Base-by-base conservation (phyloP, 2,329 filamentous ascomycete species). In the Camptophora hylomeconis region DNA sequence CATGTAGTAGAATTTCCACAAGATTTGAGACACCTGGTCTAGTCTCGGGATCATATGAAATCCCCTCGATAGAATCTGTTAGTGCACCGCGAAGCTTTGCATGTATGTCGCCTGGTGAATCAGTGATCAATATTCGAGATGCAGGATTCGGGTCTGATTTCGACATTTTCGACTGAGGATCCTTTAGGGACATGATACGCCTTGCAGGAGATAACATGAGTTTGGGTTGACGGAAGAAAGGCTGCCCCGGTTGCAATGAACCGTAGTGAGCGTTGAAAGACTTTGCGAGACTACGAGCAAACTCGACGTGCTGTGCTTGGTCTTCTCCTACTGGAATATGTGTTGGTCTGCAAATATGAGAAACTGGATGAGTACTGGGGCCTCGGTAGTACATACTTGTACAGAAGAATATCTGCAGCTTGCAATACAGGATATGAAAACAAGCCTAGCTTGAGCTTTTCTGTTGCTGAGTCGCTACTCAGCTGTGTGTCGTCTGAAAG, bases 321-420 rank as follows among this genome's bases (percentile, higher is more conserved):
- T 98, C 89, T 42, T 92, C 80, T n/a, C 89, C 89, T 2, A 98
- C 87, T 7, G 89, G 89, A 14, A 98, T 87, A 56, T 94, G 82
- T 1, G 87, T 94, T 37, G 87, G 80, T 42, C 78, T 79, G 44
- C 33, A 24, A 27, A 5, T 23, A 37, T 33, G 34, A 24, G 30
- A 18, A 35, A 18, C 17, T n/a, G n/a, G n/a, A n/a, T n/a, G 24
- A 14, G 10, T 19, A 16, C 9, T n/a, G 9, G 5, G 10, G 17
- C 3, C 11, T 5, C 12, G 17, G 3, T 11, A 25, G 15, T 11
- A 35, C 48, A 30, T 54, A 79, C 72, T 75, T 64, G 50, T 94
- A 86, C 5, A 95, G 69, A 20, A 95, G 67, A 26, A 98, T 80
- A 54, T 98, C 89, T 23, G 89, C 89, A 12, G 89, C 87, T 56